Evolutionary conservation across 1,284 basidiomycete genomes (phyloP).

Genomic region (Rugosomyces carneus): DNA sequence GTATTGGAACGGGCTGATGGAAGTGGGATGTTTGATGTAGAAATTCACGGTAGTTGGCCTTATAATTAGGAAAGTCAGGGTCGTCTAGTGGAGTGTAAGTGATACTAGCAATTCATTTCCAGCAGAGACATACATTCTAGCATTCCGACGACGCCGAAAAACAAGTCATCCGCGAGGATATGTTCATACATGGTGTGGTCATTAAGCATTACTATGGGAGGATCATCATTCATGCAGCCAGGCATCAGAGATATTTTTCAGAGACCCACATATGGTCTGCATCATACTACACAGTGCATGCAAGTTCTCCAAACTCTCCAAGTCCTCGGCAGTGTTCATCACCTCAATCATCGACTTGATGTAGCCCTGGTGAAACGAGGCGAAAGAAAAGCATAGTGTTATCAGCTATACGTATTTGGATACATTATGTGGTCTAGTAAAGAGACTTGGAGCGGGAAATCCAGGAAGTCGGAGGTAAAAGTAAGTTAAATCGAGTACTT

Average conservation of each 20-base stretch:
- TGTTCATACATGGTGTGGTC: conserved; percentile 95
- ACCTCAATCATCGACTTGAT: conserved; percentile 83
- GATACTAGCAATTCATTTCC: conserved; percentile 9
- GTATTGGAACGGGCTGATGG: conserved; percentile 81
- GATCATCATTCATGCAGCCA: conserved; percentile 10
- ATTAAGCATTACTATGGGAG: conserved; percentile 80
- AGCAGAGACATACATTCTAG: conserved; percentile 71
- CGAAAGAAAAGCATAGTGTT: conserved; percentile 17
- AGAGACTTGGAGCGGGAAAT: conserved; percentile 13
- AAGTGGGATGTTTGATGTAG: conserved; percentile 78
- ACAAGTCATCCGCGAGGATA: conserved; percentile 90
- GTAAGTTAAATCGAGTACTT: conserved; percentile 22
- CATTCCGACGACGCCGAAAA: conserved; percentile 91
- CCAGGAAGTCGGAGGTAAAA: conserved; percentile 14
- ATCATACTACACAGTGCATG: conserved; percentile 90
- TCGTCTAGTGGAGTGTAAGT: conserved; percentile 58
- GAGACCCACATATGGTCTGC: conserved; percentile 87
- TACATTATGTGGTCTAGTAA: conserved; percentile 17
- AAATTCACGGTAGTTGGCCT: conserved; percentile 95
- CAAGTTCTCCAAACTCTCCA: conserved; percentile 84
- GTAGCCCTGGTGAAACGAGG: conserved; percentile 58
- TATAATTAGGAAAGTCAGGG: conserved; percentile 91
- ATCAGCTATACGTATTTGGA: conserved; percentile 22
- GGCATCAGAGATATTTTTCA: neutral
- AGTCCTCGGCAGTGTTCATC: conserved; percentile 84